phyloP scores from a whole-genome alignment of 805 yeast genomes.

The Candida wancherniae region DNA sequence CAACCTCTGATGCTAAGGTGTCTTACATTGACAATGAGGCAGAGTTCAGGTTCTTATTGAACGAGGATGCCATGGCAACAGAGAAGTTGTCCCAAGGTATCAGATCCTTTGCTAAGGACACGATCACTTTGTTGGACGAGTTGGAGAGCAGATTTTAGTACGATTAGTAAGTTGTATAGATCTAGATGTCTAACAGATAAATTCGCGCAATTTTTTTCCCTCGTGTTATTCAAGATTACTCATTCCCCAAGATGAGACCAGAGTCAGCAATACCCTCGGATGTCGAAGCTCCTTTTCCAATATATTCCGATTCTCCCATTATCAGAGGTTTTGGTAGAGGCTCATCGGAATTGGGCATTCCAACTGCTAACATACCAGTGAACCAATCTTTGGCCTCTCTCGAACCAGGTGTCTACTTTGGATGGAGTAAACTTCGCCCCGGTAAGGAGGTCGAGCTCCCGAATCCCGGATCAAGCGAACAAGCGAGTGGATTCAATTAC shows the following conservation, averaged over 20 bases:
- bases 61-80: constrained; percentile 98
- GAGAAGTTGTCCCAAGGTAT: constrained; percentile 98
- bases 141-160: constrained; percentile 53
- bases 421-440: constrained; percentile 49
- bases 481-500: constrained; percentile 46
- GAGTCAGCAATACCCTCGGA: constrained; percentile 40
- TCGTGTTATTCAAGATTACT: constrained; percentile 16
- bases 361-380: constrained; percentile 87
- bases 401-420: constrained; percentile 86
- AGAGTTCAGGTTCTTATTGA: constrained; percentile 80
- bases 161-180: not conserved
- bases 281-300: constrained; percentile 48
- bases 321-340: constrained; percentile 94
- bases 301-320: constrained; percentile 42
- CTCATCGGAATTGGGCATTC: constrained; percentile 86
- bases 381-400: constrained; percentile 39
- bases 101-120: constrained; percentile 93
- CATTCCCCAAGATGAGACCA: constrained; percentile 28
- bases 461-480: constrained; percentile 17
- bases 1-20: constrained; percentile 54
- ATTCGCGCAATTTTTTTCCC: not conserved
- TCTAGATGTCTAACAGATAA: no score
- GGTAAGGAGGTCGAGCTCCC: constrained; percentile 9
- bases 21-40: constrained; percentile 82
- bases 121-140: constrained; percentile 67